phyloP scores from a whole-genome alignment of 257 asterid species.

The Misopates orontium region DNA sequence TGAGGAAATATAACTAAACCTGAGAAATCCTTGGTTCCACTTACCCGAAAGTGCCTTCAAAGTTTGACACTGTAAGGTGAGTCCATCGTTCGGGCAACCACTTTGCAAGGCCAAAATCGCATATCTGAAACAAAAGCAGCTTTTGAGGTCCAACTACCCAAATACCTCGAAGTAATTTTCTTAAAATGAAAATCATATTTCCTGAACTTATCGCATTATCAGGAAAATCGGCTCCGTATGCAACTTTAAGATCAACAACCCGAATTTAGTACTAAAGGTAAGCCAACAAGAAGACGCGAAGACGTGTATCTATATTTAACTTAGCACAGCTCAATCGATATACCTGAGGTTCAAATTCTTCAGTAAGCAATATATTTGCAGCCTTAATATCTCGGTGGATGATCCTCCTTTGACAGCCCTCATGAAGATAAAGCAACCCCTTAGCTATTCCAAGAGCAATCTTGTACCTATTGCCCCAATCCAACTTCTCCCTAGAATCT shows the following conservation, averaged over 20 bases:
- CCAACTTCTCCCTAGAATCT: conserved; percentile 72
- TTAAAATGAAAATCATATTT: too few relatives aligned
- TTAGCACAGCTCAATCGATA: background rate
- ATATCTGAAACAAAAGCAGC: conserved; percentile 42
- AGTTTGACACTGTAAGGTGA: conserved; percentile 53
- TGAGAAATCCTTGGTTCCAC: background rate
- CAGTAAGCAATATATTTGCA: conserved; percentile 83
- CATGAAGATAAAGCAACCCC: conserved; percentile 87
- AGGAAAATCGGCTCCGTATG: background rate
- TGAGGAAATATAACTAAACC: background rate
- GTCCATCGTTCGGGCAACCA: conserved; percentile 77
- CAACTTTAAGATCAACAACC: background rate
- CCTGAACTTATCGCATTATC: too few relatives aligned
- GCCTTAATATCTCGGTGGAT: conserved; percentile 95
- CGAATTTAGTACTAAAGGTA: background rate
- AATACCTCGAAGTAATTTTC: conserved; percentile 4
- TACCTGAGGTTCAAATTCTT: conserved; percentile 93
- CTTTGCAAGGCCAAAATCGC: conserved; percentile 78
- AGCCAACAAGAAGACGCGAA: background rate
- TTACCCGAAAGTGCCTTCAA: conserved; percentile 76
- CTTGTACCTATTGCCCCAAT: conserved; percentile 72
- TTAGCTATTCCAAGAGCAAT: conserved; percentile 80
- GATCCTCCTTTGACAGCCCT: conserved; percentile 89
- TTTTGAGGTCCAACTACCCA: conserved; percentile 3
- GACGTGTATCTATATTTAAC: background rate